Percentiles rank a stretch among this genome's conserved stretches.
phyloP scores from a whole-genome alignment of 2,329 filamentous ascomycete species.

The Aaosphaeria arxii region DNA sequence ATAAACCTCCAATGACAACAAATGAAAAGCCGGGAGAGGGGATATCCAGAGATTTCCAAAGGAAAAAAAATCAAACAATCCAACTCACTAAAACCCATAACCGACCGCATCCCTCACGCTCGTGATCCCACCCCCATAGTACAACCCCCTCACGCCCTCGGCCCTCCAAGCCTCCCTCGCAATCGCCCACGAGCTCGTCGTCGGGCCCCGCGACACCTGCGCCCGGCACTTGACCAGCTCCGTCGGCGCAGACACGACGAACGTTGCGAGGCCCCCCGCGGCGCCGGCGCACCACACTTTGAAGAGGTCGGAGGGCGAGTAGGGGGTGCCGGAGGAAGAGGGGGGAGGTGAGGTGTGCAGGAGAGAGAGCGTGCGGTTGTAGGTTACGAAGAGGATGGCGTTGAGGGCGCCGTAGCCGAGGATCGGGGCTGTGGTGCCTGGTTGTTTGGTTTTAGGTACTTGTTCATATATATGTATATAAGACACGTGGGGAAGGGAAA shows the following conservation, averaged over 20 bases:
- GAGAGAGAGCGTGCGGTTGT: conserved; percentile 74
- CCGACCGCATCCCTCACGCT: conserved; percentile 81
- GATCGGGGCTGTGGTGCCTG: conserved; percentile 79
- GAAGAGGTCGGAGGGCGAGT: conserved; percentile 47
- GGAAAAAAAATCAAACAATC: not conserved
- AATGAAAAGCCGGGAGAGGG: no score
- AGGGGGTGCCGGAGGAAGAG: no score
- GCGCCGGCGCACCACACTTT: conserved; percentile 79
- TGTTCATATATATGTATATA: not conserved
- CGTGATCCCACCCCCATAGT: conserved; percentile 78
- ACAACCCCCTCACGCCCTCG: conserved; percentile 68
- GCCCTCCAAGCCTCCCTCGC: conserved; percentile 58
- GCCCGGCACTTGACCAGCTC: conserved; percentile 89
- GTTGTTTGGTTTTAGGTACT: conserved; percentile 10
- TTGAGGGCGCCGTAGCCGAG: conserved; percentile 89
- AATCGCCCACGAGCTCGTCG: conserved; percentile 58
- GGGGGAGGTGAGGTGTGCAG: conserved; percentile 48
- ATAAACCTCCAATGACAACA: no score
- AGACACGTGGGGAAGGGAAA: no score
- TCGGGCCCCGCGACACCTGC: conserved; percentile 56
- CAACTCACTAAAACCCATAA: conserved; percentile 83
- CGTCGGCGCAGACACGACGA: conserved; percentile 81
- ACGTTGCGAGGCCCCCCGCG: conserved; percentile 78
- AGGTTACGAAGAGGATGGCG: conserved; percentile 83
- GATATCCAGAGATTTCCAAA: no score